phyloP scores from a whole-genome alignment of 345 rosid genomes.

The Psidium guajava region DNA sequence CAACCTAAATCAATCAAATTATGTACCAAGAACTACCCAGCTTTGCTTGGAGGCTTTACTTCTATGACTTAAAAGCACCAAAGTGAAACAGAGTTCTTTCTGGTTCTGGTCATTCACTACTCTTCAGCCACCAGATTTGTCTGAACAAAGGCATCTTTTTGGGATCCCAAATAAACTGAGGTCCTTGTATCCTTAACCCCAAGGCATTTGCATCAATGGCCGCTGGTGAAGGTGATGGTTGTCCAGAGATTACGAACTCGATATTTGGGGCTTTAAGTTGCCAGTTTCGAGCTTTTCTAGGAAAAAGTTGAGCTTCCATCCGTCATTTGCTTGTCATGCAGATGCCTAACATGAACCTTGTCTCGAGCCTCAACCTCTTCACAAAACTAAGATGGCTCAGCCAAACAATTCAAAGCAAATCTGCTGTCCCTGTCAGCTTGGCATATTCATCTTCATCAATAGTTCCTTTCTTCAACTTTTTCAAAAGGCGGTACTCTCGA shows the following conservation, averaged over 20 bases:
- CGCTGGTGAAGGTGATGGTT: background rate
- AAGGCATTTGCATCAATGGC: background rate
- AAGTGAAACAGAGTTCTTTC: background rate
- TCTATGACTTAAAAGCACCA: background rate
- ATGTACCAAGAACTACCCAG: background rate
- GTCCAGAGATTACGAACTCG: background rate
- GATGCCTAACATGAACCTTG: background rate
- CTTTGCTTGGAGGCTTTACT: background rate
- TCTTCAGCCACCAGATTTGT: background rate
- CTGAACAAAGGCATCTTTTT: background rate
- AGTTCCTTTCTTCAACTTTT: conserved; percentile 55
- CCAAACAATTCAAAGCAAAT: conserved; percentile 21
- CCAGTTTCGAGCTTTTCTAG: background rate
- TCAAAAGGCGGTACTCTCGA: conserved; percentile 47
- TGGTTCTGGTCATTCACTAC: background rate
- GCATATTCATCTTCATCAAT: conserved; percentile 67
- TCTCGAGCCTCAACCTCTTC: background rate
- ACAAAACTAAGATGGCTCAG: background rate
- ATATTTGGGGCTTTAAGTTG: background rate
- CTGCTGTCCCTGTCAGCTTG: conserved; percentile 62
- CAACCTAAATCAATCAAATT: background rate
- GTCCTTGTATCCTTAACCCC: background rate
- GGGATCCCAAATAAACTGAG: background rate
- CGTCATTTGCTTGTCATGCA: background rate
- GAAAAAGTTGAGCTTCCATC: background rate